Conservation (phyloP, 2,329 filamentous ascomycete genomes). For the Cladorrhinum sp. region DNA sequence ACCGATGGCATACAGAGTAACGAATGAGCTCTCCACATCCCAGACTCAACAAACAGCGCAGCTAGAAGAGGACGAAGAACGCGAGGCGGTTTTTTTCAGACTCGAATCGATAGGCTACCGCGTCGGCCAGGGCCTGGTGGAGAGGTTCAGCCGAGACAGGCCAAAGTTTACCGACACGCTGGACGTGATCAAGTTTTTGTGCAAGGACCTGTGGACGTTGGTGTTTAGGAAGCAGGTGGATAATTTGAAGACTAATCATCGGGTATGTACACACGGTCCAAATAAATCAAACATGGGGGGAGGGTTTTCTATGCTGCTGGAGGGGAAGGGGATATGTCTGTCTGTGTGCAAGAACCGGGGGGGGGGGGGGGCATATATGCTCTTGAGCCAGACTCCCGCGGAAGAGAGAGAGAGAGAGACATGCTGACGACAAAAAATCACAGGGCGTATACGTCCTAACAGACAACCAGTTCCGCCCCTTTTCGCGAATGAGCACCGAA, state of each 20-base stretch:
- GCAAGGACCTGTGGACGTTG: conserved; percentile 95
- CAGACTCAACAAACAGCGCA: not conserved
- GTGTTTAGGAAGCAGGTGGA: conserved; percentile 97
- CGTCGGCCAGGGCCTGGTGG: conserved; percentile 87
- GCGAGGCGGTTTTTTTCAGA: conserved; percentile 80
- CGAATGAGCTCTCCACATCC: conserved; percentile 57
- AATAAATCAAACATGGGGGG: not conserved
- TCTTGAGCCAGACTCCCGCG: too few relatives aligned
- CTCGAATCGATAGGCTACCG: conserved; percentile 84
- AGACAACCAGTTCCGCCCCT: conserved; percentile 85
- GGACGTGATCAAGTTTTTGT: conserved; percentile 96
- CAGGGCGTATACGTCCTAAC: conserved; percentile 94
- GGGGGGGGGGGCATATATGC: too few relatives aligned
- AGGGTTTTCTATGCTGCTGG: too few relatives aligned
- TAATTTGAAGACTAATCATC: conserved; percentile 96
- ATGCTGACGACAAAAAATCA: conserved; percentile 12
- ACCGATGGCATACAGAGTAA: conserved; percentile 84
- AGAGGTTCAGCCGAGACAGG: conserved; percentile 79
- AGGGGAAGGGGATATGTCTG: too few relatives aligned
- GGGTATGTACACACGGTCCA: conserved; percentile 47
- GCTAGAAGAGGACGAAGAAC: conserved; percentile 75
- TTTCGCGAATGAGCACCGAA: conserved; percentile 85
- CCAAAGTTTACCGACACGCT: conserved; percentile 89
- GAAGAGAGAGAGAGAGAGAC: too few relatives aligned
- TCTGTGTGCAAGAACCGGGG: too few relatives aligned